Evolutionary conservation across 1,284 basidiomycete species (phyloP), one percentile per base, ranked within the genome.

Genomic region (Neolentinus lepideus): DNA sequence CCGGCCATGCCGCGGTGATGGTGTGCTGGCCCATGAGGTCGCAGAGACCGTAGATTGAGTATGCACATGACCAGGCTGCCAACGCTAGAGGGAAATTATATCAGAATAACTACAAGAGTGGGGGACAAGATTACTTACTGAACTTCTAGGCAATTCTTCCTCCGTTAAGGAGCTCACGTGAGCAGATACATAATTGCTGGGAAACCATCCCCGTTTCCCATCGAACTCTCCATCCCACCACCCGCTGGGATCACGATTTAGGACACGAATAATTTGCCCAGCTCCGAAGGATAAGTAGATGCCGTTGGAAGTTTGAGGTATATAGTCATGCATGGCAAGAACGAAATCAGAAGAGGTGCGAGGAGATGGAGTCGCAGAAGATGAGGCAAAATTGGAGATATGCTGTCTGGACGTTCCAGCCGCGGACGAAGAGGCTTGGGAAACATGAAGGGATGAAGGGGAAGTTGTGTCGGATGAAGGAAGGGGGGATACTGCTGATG

Each of bases 221-320:
- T 89, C 88, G 21, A 97, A 72, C 71, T 98, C 94, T 10, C 97
- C 96, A 67, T 99, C 95, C 96, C 96, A 98, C 97, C 97, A 99
- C 0, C 96, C 97, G 59, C 89, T 92, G 0, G 79, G 61, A 70
- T 98, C 94, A 60, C 86, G 81, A 65, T 92, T 92, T 56, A 92
- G 77, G 26, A 98, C 93, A 58, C 86, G 86, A 59, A 99, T 94
- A 54, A 96, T 80, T 67, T 98, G 90, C 1, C 96, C 95, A 0
- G 90, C 86, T 27, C 81, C 80, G 73, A 99, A 98, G 27, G 87
- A 79, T 46, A 99, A 81, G 71, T 94, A 96, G 19, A 91, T 91
- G 19, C 84, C 81, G 66, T 82, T 86, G 59, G 82, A 79, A 27
- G 81, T 75, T 56, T 85, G 80, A 9, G 91, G 89, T 31, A 76